Percentiles rank a stretch among this genome's conserved stretches.
Conservation (phyloP, 2,329 filamentous ascomycete genomes). For the Stenocarpella maydis region DNA sequence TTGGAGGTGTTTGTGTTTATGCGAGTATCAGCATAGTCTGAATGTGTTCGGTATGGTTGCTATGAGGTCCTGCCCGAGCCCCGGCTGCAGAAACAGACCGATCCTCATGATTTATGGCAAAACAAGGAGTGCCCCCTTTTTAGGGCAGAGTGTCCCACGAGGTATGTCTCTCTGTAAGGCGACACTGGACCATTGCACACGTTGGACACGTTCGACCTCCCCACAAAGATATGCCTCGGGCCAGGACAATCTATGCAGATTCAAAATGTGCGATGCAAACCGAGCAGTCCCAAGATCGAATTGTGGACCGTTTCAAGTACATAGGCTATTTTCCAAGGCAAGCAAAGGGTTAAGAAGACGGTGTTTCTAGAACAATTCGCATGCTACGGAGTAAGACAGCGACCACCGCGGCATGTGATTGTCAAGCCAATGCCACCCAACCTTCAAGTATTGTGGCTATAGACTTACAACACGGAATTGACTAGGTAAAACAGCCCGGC, state of each 20-base stretch:
- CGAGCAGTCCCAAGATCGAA: not conserved
- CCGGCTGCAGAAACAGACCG: not conserved
- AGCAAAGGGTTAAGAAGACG: not conserved
- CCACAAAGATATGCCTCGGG: not conserved
- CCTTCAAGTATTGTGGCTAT: not conserved
- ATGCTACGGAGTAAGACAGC: not conserved
- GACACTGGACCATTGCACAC: not conserved
- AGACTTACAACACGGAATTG: not conserved
- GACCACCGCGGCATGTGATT: not conserved
- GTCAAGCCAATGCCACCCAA: not conserved
- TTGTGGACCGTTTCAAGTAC: not conserved
- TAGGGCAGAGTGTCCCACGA: not conserved
- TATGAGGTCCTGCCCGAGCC: not conserved
- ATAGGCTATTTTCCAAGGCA: not conserved
- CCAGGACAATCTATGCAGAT: not conserved
- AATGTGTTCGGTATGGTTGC: conserved; percentile 33
- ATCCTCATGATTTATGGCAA: not conserved
- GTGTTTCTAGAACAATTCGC: not conserved
- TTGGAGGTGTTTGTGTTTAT: conserved; percentile 47
- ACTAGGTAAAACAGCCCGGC: not conserved
- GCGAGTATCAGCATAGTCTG: conserved; percentile 36
- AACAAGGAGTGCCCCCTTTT: not conserved
- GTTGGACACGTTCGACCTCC: conserved; percentile 6
- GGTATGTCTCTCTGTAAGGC: not conserved
- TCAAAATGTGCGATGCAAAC: not conserved